Percentiles rank a stretch among this genome's conserved stretches.
phyloP scores from a whole-genome alignment of 306 rosid species.

The Prunus armeniaca region DNA sequence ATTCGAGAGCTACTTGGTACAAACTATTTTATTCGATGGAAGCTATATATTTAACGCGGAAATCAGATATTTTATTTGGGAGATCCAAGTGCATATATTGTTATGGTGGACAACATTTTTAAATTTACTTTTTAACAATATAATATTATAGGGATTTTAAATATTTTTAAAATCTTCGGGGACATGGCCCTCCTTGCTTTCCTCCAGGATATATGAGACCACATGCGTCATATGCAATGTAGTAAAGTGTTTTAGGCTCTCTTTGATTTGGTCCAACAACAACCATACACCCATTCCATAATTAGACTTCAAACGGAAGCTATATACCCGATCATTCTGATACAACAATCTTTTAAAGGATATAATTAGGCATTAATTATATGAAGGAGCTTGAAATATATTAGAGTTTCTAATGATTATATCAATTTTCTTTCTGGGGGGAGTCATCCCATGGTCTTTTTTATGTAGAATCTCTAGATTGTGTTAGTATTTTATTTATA shows the following conservation, averaged over 20 bases:
- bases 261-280: constrained; percentile 36
- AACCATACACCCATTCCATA: constrained; percentile 26
- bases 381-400: background rate
- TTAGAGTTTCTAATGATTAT: constrained; percentile 3
- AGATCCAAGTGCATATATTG: too few species aligned
- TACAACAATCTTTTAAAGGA: constrained; percentile 15
- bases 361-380: background rate
- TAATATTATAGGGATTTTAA: background rate
- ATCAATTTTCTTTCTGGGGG: background rate
- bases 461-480: background rate
- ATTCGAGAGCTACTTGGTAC: too few species aligned
- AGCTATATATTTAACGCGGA: too few species aligned
- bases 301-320: constrained; percentile 24
- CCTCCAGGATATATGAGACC: background rate
- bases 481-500: too few species aligned
- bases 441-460: background rate
- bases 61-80: background rate
- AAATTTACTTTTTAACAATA: too few species aligned
- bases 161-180: background rate
- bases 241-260: constrained; percentile 20
- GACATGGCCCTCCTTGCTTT: background rate
- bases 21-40: too few species aligned
- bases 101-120: too few species aligned
- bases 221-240: constrained; percentile 35
- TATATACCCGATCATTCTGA: constrained; percentile 4